Evolutionary conservation across 495 filamentous ascomycete genomes (phyloP), one percentile per base, ranked within the genome.

Genomic region (Penicillium longicatenatum): DNA sequence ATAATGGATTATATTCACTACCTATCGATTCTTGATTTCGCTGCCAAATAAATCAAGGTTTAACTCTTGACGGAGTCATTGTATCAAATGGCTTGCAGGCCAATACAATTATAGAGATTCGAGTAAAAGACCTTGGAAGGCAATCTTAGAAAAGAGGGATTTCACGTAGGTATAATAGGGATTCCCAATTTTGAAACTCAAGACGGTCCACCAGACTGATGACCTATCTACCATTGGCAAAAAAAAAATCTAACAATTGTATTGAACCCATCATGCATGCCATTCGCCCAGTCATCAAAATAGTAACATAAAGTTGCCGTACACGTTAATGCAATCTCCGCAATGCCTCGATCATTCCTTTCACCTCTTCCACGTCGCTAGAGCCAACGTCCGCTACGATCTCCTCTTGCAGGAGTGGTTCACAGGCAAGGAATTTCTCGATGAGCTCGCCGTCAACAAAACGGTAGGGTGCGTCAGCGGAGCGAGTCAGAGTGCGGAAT

Each of bases 371-470:
- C 3, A 94, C 85, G 69, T 76, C 76, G 26, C 78, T 65, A 12
- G 72, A 78, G 16, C 75, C 70, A 46, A 94, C 79, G 57, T 81
- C 74, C 56, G 77, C 72, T 3, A 79, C 71, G 51, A 96, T 84
- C 64, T 84, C 79, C 67, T 83, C 77, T 66, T 96, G 92, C 52
- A 83, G 66, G 8, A 70, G 73, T 44, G 85, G 81, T 43, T 80
- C 74, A 45, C 87, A 75, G 59, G 91, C 86, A 54, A 98, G 69
- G 70, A 97, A 99, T 42, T 82, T 69, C 71, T 97, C 93, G 24
- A 99, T 78, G 50, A 98, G 74, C 67, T 98, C 94, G 0, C 93
- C 94, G 65, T 99, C 94, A 43, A 98, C 85, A 65, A 98, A 97
- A 8, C 94, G 81, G 59, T 84, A 88, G 1, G 95, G 94, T 54